A percentile compares a stretch with the other conserved stretches of the same genome.
phyloP scores from a whole-genome alignment of 2,329 filamentous ascomycete genomes.

The Xylariaceae sp. region DNA sequence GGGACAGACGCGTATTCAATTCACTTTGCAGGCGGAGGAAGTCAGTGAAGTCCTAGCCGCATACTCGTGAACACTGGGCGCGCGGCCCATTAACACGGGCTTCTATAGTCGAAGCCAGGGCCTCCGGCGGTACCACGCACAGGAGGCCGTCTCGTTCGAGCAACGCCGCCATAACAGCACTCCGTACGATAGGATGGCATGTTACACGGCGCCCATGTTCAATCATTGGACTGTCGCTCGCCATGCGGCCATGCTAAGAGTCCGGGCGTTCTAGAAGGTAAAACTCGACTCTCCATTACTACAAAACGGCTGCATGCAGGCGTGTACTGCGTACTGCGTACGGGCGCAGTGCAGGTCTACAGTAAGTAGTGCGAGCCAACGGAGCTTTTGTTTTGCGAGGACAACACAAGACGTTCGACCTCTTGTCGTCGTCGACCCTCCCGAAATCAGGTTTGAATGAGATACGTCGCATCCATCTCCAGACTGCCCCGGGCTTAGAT shows the following conservation, averaged over 20 bases:
- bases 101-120: neutral
- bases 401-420: neutral
- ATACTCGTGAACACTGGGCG: neutral
- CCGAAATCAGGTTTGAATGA: neutral
- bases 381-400: neutral
- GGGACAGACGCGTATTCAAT: neutral
- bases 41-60: neutral
- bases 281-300: neutral
- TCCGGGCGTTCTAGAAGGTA: neutral
- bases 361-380: slow-evolving; percentile 4
- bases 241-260: neutral
- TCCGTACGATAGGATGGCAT: neutral
- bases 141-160: neutral
- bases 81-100: neutral
- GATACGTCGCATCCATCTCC: slow-evolving; percentile 4
- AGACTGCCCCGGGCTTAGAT: neutral
- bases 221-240: neutral
- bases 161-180: neutral
- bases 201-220: slow-evolving; percentile 1
- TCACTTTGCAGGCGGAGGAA: neutral
- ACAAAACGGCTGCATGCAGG: slow-evolving; percentile 8
- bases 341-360: neutral
- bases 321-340: neutral
- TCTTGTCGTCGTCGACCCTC: neutral
- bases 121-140: neutral